Base-by-base conservation (phyloP, 176 grass and related monocot species). In the Zea mays region DNA sequence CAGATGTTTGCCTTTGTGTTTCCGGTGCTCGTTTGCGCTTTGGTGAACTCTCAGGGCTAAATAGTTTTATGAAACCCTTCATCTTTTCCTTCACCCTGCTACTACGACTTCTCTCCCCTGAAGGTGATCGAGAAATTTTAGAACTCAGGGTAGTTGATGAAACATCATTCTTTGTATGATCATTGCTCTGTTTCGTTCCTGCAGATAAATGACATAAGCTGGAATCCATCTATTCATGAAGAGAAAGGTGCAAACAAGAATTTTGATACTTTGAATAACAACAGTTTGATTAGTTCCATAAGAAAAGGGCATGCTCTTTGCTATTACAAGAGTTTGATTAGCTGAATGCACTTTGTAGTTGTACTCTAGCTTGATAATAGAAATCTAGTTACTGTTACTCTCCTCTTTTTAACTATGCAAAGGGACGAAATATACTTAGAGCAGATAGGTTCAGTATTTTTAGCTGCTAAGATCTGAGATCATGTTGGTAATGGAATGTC, bases 61-160 rank as follows among this genome's bases (percentile, higher is more conserved):
- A 95, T 79, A 90, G 73, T 90, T 93, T 95, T 21, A 99, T 90
- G 69, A 99, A 99, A 44, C 83, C 86, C 70, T 86, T 92, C 19
- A 99, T 83, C 56, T 83, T 97, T 74, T 73, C 87, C 81, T 90
- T 92, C 52, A 90, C 78, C 77, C 84, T 95, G 65, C 78, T 86
- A 75, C 81, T 79, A 73, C 74, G 71, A 72, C 83, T 83, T 87
- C 78, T 99, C 64, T 93, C 27, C 27, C 27, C 85, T 43, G 86
- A 85, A 84, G 76, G 57, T 43, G 64, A 39, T 16, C 37, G 67
- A 72, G 83, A 66, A 81, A 74, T 84, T 86, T 80, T 80, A 35
- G 39, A 21, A 3, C 50, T 76, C 7, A 64, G 73, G 51, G 69
- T 88, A 70, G 54, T 50, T 81, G 67, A 65, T 81, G 61, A 62